Conservation (phyloP, 1,139 yeast species). For the Pichia sp. region DNA sequence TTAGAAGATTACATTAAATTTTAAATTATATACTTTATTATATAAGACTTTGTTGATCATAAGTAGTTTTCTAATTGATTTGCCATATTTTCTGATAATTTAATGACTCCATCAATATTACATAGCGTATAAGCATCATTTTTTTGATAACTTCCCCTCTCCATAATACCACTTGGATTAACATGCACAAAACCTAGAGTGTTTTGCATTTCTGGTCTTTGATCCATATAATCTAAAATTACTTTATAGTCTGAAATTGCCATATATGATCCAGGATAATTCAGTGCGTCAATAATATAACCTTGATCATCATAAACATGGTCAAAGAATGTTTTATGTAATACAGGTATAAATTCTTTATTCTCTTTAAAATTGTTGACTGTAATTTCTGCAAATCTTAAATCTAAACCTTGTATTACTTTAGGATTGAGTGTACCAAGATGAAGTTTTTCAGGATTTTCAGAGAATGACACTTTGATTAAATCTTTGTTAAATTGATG, state of each 20-base stretch:
- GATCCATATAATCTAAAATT: conserved; percentile 54
- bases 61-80: conserved; percentile 32
- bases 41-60: too few species aligned
- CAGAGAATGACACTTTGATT: conserved; percentile 36
- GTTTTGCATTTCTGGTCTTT: conserved; percentile 69
- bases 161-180: conserved; percentile 47
- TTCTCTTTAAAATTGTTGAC: conserved; percentile 30
- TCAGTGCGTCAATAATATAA: conserved; percentile 56
- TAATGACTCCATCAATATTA: conserved; percentile 50
- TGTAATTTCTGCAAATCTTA: too few species aligned
- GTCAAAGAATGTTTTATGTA: conserved; percentile 30
- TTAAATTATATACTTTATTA: conserved; percentile 3
- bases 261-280: conserved; percentile 52
- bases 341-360: conserved; percentile 23
- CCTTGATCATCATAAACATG: conserved; percentile 46
- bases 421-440: conserved; percentile 24
- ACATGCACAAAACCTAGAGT: conserved; percentile 68
- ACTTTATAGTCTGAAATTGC: conserved; percentile 69
- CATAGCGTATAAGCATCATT: conserved; percentile 57
- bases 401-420: too few species aligned
- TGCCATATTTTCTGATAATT: conserved; percentile 49
- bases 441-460: conserved; percentile 30
- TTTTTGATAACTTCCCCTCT: conserved; percentile 49
- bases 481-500: conserved; percentile 19
- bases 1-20: conserved; percentile 30